Evolutionary conservation across 2,329 filamentous ascomycete species (phyloP), one percentile per base, ranked within the genome.

Genomic region (Alternaria solani): DNA sequence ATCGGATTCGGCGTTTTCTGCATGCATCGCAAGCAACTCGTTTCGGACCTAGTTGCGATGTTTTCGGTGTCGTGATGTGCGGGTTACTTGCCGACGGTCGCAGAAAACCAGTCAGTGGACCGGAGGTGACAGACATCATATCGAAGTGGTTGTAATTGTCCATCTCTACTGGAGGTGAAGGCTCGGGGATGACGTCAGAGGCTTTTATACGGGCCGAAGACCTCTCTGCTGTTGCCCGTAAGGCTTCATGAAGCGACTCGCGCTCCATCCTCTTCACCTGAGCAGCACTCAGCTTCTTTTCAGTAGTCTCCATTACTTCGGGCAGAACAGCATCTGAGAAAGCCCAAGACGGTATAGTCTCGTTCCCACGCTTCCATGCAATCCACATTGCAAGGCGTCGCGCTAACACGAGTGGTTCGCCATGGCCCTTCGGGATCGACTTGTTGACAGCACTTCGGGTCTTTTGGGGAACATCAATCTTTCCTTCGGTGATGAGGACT

Each of bases 321-420:
- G 83, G 82, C 44, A 87, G 80, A 16, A 83, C 80, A 46, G 82
- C 82, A 65, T 88, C 86, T 2, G 85, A 85, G 56, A 85, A 81
- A 41, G 87, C 87, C 88, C 88, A 90, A 44, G 84, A 80, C 30
- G 87, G 86, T 48, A 88, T 85, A 57, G 79, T 79, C 64, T 89
- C 87, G 69, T 89, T 88, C 11, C 88, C 88, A 55, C 86, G 84
- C 73, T 90, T 90, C 88, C 88, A 90, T 3, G 88, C 86, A 58
- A 86, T 83, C 88, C 88, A 90, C 57, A 89, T 80, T 5, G 87
- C 88, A 65, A 90, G 89, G 16, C 78, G 83, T 66, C 84, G 83
- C 57, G 87, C 84, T 34, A 86, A 76, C 30, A 86, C 83, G n/a
- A 89, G 75, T 5, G 88, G 87, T 56, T 90, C 87, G 36, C 85